Percentiles rank a stretch among this genome's conserved stretches.
Conservation (phyloP, 2,329 filamentous ascomycete genomes). For the Penicillium sp. region DNA sequence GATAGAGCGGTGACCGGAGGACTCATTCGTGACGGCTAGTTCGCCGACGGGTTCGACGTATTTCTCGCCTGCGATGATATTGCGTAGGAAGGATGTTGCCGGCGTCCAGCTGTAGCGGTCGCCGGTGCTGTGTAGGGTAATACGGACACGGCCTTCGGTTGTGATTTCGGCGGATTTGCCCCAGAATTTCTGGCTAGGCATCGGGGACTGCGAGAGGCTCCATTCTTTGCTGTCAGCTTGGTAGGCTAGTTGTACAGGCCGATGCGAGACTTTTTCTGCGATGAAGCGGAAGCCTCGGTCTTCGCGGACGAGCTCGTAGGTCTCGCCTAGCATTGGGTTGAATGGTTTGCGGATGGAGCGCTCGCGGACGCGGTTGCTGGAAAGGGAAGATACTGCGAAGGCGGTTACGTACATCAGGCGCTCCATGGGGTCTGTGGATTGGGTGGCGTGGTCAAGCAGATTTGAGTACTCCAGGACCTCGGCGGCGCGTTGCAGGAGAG, state of each 20-base stretch:
- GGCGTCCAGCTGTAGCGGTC: slow-evolving; percentile 87
- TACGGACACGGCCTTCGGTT: slow-evolving; percentile 80
- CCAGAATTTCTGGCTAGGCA: slow-evolving; percentile 96
- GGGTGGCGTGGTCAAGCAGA: slow-evolving; percentile 72
- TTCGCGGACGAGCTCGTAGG: slow-evolving; percentile 84
- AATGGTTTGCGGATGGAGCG: slow-evolving; percentile 93
- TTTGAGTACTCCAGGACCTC: slow-evolving; percentile 90
- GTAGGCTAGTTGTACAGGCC: slow-evolving; percentile 87
- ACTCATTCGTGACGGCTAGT: slow-evolving; percentile 83
- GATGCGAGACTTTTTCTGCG: slow-evolving; percentile 93
- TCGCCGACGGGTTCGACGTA: slow-evolving; percentile 93
- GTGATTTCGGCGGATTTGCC: slow-evolving; percentile 93
- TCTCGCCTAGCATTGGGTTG: slow-evolving; percentile 94
- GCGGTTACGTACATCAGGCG: slow-evolving; percentile 81
- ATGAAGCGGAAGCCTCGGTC: slow-evolving; percentile 85
- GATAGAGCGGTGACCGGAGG: slow-evolving; percentile 75
- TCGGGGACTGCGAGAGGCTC: slow-evolving; percentile 83
- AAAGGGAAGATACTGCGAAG: slow-evolving; percentile 86
- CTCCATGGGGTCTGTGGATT: slow-evolving; percentile 57
- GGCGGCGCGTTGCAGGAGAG: slow-evolving; percentile 80
- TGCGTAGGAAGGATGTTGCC: slow-evolving; percentile 86
- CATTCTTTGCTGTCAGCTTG: slow-evolving; percentile 84
- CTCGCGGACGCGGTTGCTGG: slow-evolving; percentile 78
- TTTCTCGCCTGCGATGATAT: slow-evolving; percentile 97
- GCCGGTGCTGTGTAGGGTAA: slow-evolving; percentile 70